Evolutionary conservation across 2,329 filamentous ascomycete genomes (phyloP), one percentile per base, ranked within the genome.

Genomic region (Xylaria sp.): DNA sequence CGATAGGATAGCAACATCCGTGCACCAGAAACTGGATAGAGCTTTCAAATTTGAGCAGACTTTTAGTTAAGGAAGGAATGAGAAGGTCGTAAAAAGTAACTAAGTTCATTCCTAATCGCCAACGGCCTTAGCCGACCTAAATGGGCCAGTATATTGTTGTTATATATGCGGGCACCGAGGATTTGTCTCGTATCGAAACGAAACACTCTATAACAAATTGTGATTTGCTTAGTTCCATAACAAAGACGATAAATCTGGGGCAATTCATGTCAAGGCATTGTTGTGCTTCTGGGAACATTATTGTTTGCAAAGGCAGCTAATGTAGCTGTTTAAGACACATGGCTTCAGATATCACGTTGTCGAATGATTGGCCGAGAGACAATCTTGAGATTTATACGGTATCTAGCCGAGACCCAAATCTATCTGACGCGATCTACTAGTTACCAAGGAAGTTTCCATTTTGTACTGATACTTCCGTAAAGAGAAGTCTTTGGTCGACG

Each of bases 341-440:
- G 44, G 28, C 28, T 64, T 59, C 33, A 53, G 62, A 51, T 28
- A 60, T 61, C 75, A 77, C 75, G 75, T 76, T 77, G 72, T 61
- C 44, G 38, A 73, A 73, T 74, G 75, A 77, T 77, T 77, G 75
- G 75, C 38, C 64, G 59, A 73, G 61, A 72, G 66, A 38, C 38
- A 64, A 75, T 73, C 63, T 70, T 59, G 69, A 73, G 51, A 53
- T 53, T 54, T 59, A 57, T 65, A 65, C 46, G 31, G 40, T 49
- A 56, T 58, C 44, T 48, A 62, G 58, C 65, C 67, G 69, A 72
- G 69, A 74, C 68, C 60, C 65, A 54, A 33, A 38, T 53, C 48
- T 65, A 64, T 44, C 59, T 42, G 36, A 48, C 57, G 40, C 31
- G 40, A 20, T 51, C 36, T 69, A 48, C 15, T 53, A 49, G 38